Evolutionary conservation across 176 grass and related monocot species (phyloP), one percentile per base, ranked within the genome.

Genomic region (Avena atlantica): DNA sequence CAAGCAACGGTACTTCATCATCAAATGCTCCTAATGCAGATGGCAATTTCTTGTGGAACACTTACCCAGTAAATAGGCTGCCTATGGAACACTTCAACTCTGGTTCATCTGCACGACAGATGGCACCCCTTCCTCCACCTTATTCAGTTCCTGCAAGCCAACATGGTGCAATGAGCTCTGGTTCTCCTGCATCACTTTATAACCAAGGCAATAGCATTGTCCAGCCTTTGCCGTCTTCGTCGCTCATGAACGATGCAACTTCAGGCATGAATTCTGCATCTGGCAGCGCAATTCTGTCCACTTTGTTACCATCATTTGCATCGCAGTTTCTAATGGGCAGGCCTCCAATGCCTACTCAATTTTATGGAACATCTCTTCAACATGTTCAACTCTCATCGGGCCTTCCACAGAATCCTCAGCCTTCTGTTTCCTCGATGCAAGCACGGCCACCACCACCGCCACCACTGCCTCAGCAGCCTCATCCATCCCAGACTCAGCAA

Each of bases 391-490:
- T 86, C 80, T 87, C 86, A 84, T 92, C 88, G 27, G 81, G 56
- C 68, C 83, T 88, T 90, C 83, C 80, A 70, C 91, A 95, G 79
- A 88, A 87, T 72, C 76, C 88, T 70, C 90, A 87, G 76, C 37
- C 87, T 78, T 86, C 91, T 76, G 48, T 89, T 82, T 89, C 82
- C 60, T 89, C 84, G 29, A 68, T 89, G 71, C 89, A 90, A 76
- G 76, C 87, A 61, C 90, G 87, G 8, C 84, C 87, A 88, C 89
- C 92, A 25, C 95, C 88, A 76, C 92, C 93, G 21, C 96, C 96
- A 59, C 95, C 91, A 48, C 93, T 90, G 72, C 93, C 93, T 17
- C 93, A 90, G 81, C 84, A 94, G 50, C 96, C 96, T 80, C 93
- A 93, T 87, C 96, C 93, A 53, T 89, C 93, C 68, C 96, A 98